Base-by-base conservation (phyloP, 2,329 filamentous ascomycete species). In the Ilyonectria sp. region DNA sequence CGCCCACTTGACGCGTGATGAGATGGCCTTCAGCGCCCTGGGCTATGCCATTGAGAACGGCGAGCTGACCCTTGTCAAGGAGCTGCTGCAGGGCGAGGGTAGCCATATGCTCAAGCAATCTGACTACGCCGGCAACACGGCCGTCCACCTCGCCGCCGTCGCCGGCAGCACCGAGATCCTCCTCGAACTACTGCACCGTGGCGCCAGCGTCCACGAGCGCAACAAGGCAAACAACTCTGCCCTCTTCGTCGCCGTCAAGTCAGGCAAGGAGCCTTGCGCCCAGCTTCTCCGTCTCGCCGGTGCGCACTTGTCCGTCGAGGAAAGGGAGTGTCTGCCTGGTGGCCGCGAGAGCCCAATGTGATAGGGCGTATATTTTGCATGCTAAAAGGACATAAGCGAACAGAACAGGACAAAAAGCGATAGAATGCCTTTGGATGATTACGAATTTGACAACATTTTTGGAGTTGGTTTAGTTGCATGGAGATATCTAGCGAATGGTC, bases 111-210 rank as follows among this genome's bases (percentile, higher is more conserved):
- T 96, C 50, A 93, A 93, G 76, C 90, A 91, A 69, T 88, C 89
- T 33, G 93, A 96, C 81, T 95, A 95, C 78, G 92, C 92, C 21
- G 93, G 93, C 53, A 96, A 95, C 81, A 95, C 93, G 29, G 86
- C 85, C 4, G 80, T 89, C 43, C 88, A 90, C 74, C 84, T 90
- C 2, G 88, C 88, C 1, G 86, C 88, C 33, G 85, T 89, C 6
- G 84, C 85, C 1, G 84, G 88, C 19, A 83, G 86, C 65, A 80
- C 82, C 1, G 83, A 83, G n/a, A 85, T 92, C 33, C 80, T 92
- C 73, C 81, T 85, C 26, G 87, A 90, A 74, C 80, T 93, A 53
- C 83, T 93, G 13, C 82, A 82, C 47, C 83, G 86, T 21, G 91
- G 91, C 8, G 90, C 89, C n/a, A 91, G 89, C 74, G 90, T 93